phyloP scores from a whole-genome alignment of 192 early-diverging fungal genomes.

The Geranomyces michiganensis region DNA sequence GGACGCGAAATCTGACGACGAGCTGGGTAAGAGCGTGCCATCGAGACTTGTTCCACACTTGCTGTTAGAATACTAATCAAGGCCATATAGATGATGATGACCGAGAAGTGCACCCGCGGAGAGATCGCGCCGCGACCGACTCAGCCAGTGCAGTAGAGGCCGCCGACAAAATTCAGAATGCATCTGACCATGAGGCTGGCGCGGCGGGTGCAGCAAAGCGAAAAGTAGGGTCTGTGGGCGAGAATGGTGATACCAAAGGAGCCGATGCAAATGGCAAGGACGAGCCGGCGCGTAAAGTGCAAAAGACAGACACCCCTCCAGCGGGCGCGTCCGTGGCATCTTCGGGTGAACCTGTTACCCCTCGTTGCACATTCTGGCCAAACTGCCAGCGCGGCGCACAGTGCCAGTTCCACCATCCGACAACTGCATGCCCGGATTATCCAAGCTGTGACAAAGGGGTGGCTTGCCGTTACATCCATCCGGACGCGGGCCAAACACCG shows the following conservation, averaged over 20 bases:
- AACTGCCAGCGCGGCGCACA: background rate
- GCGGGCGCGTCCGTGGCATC: too few relatives aligned
- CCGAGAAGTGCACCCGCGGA: background rate
- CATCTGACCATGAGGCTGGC: background rate
- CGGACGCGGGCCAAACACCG: background rate
- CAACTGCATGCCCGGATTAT: conserved; percentile 1
- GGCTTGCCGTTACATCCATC: conserved; percentile 4
- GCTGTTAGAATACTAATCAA: too few relatives aligned
- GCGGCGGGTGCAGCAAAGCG: background rate
- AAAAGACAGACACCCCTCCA: too few relatives aligned
- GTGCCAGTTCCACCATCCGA: background rate
- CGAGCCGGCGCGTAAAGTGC: too few relatives aligned
- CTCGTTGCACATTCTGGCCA: conserved; percentile 15
- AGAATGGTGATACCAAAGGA: too few relatives aligned
- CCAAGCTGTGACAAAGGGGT: background rate
- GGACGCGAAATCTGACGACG: conserved; percentile 20
- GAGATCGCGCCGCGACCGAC: background rate
- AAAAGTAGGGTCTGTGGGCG: too few relatives aligned
- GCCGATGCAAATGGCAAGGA: too few relatives aligned
- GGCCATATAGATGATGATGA: background rate
- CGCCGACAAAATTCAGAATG: too few relatives aligned
- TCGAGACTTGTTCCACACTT: too few relatives aligned
- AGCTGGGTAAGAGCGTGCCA: background rate
- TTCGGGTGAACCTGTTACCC: background rate
- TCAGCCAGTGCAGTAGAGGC: too few relatives aligned